These are phyloP conservation scores for Gaertneriomyces semiglobifer DNA, from an alignment of 192 early-diverging fungal genomes.

Conservation along the genomic window DNA sequence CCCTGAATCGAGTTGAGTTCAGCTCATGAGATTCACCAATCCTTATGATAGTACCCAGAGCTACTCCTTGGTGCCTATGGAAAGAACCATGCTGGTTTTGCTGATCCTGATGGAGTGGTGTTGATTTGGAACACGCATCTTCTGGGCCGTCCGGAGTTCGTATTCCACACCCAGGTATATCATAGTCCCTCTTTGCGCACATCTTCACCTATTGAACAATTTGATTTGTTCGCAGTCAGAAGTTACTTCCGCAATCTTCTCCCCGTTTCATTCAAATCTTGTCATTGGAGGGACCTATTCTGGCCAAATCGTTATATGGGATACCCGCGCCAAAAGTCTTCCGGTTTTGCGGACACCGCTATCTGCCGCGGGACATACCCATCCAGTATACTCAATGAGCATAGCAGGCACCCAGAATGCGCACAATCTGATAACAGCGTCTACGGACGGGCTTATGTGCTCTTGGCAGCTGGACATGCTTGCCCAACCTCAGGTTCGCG, in stretches of 20 bases:
- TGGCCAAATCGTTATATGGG: slow-evolving; percentile 97
- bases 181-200: neutral
- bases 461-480: slow-evolving; percentile 98
- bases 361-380: slow-evolving; percentile 89
- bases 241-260: slow-evolving; percentile 82
- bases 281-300: slow-evolving; percentile 96
- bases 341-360: slow-evolving; percentile 94
- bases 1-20: neutral
- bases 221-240: slow-evolving; percentile 56
- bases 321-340: slow-evolving; percentile 78
- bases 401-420: slow-evolving; percentile 95
- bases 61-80: slow-evolving; percentile 87
- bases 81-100: slow-evolving; percentile 78
- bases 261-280: slow-evolving; percentile 87
- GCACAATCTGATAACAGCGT: slow-evolving; percentile 85
- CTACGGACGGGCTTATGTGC: slow-evolving; percentile 95
- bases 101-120: slow-evolving; percentile 92
- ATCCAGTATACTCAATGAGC: slow-evolving; percentile 87
- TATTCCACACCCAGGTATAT: slow-evolving; percentile 79
- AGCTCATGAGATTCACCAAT: neutral
- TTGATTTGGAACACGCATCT: slow-evolving; percentile 91
- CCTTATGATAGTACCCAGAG: slow-evolving; percentile 69
- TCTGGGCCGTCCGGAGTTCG: slow-evolving; percentile 87
- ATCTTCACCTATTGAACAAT: neutral
- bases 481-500: slow-evolving; percentile 79